Evolutionary conservation across 192 early-diverging fungal species (phyloP), one percentile per base, ranked within the genome.

Genomic region (Backusella parvicylindrica): DNA sequence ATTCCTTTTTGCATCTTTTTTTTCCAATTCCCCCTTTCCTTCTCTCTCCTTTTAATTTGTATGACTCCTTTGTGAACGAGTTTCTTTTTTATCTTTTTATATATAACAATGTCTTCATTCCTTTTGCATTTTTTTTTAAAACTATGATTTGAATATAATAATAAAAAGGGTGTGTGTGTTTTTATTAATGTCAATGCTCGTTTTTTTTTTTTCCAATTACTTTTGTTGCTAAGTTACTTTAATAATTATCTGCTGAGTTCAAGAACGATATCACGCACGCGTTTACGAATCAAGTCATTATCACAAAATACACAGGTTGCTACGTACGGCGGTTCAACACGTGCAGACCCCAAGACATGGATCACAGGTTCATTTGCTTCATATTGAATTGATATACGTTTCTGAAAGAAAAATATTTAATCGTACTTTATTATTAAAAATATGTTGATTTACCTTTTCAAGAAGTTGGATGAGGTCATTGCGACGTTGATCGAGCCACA

Each of bases 311-410:
- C 76, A 36, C 83, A 75, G 18, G 74, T 69, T 13, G 81, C 43
- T 5, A 79, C 40, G 43, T 87, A 87, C 7, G 86, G 86, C 2
- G 84, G 79, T 26, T 71, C 74, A n/a, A 87, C 73, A 77, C 74
- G 78, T 28, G 81, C 84, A 67, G 75, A 72, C 16, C 71, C 72
- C 73, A 83, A 49, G 26, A 87, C 81, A 31, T 84, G 81, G 28
- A 87, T 74, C 30, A 77, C 67, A 36, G 75, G n/a, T 28, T 85
- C 79, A 13, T 82, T 74, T 36, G 49, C 65, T 11, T 64, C 50
- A 11, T 79, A 71, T 50, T 83, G 75, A 32, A 83, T 70, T 49
- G 83, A 85, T 65, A 87, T 81, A 38, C 81, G 79, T 38, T 82
- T 76, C 86, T 87, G n/a, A n/a, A n/a, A n/a, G n/a, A n/a, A 71